phyloP scores from a whole-genome alignment of 345 rosid genomes.

The Clarkia xantiana region DNA sequence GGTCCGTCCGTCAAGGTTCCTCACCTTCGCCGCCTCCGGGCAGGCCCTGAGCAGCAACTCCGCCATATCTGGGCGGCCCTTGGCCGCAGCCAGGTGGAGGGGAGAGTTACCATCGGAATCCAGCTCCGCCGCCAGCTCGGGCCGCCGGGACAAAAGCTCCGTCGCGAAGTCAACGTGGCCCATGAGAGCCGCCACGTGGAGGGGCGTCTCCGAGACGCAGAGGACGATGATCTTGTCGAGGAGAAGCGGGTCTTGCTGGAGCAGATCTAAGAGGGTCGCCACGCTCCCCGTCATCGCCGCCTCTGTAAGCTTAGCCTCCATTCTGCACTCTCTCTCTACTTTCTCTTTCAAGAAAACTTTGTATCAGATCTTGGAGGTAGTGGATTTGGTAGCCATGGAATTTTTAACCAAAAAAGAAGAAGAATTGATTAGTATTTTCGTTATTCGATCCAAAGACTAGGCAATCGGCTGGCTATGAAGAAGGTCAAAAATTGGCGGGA shows the following conservation, averaged over 20 bases:
- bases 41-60: slow-evolving; percentile 5
- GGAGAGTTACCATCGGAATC: slow-evolving; percentile 14
- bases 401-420: too few species aligned
- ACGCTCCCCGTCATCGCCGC: slow-evolving; percentile 13
- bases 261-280: slow-evolving; percentile 6
- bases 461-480: too few species aligned
- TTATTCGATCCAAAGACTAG: too few species aligned
- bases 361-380: too few species aligned
- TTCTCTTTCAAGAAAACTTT: not conserved
- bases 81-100: slow-evolving; percentile 24
- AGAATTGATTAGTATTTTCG: too few species aligned
- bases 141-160: slow-evolving; percentile 12
- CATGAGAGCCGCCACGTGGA: slow-evolving; percentile 12
- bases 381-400: too few species aligned
- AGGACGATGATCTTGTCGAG: slow-evolving; percentile 15
- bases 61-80: slow-evolving; percentile 14
- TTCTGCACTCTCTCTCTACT: not conserved
- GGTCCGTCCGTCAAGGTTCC: slow-evolving; percentile 15
- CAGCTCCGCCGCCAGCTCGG: slow-evolving; percentile 13
- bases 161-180: slow-evolving; percentile 15
- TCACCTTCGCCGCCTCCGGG: slow-evolving; percentile 6
- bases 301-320: slow-evolving; percentile 13
- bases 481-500: too few species aligned
- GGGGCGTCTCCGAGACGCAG: slow-evolving; percentile 16
- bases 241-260: slow-evolving; percentile 13